Percentiles rank a stretch among this genome's conserved stretches.
phyloP scores from a whole-genome alignment of 2,329 filamentous ascomycete genomes.

The Nannizziopsis arthrosporioides region DNA sequence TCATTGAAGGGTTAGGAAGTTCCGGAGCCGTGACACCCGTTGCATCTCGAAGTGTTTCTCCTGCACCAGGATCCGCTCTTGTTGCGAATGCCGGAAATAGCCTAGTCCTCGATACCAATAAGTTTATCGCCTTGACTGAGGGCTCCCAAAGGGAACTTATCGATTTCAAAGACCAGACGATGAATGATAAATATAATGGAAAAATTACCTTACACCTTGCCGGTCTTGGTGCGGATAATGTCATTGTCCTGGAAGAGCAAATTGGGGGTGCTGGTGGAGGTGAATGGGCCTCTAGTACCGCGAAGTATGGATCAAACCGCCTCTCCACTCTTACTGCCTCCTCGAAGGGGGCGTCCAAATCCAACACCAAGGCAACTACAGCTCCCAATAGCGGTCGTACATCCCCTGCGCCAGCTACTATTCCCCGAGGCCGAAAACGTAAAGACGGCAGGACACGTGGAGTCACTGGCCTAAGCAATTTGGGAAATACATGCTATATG shows the following conservation, averaged over 20 bases:
- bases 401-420: constrained; percentile 52
- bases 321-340: constrained; percentile 41
- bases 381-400: constrained; percentile 47
- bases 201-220: constrained; percentile 52
- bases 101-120: constrained; percentile 50
- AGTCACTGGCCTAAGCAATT: constrained; percentile 71
- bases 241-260: constrained; percentile 74
- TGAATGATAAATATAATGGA: constrained; percentile 67
- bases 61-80: constrained; percentile 33
- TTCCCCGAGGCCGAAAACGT: constrained; percentile 61
- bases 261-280: constrained; percentile 43
- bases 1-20: constrained; percentile 39
- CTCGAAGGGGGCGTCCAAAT: constrained; percentile 24
- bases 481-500: constrained; percentile 99
- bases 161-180: constrained; percentile 57
- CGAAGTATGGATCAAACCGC: constrained; percentile 29
- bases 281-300: constrained; percentile 45
- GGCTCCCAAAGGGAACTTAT: constrained; percentile 54
- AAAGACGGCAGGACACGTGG: constrained; percentile 60
- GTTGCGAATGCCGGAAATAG: constrained; percentile 34
- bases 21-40: constrained; percentile 35
- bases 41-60: constrained; percentile 33
- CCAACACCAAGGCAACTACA: constrained; percentile 31
- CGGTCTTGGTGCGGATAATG: constrained; percentile 59
- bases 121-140: constrained; percentile 51